Percentiles rank a stretch among this genome's conserved stretches.
These are phyloP conservation scores for Colletotrichum karsti DNA, from an alignment of 2,329 filamentous ascomycete species.

Conservation along the genomic window DNA sequence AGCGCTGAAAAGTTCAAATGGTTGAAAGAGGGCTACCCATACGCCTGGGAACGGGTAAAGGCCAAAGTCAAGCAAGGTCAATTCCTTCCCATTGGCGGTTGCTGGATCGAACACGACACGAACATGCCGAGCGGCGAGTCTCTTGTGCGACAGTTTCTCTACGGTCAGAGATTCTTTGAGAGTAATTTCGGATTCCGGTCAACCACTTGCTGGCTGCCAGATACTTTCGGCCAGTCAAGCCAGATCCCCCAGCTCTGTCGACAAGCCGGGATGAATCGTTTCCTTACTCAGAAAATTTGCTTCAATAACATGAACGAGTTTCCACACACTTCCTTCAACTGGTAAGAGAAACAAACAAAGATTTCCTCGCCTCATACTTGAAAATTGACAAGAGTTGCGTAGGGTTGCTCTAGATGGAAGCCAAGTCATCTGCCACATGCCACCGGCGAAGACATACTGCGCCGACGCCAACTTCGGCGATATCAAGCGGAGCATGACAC, in stretches of 20 bases:
- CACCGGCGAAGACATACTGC: constrained; percentile 73
- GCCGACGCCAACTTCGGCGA: constrained; percentile 73
- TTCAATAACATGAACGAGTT: constrained; percentile 82
- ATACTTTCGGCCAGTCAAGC: constrained; percentile 75
- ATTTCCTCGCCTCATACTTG: not conserved
- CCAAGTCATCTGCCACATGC: constrained; percentile 76
- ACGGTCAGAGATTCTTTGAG: constrained; percentile 74
- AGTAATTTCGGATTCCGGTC: constrained; percentile 71
- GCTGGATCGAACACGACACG: constrained; percentile 77
- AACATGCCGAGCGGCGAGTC: constrained; percentile 75
- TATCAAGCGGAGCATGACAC: constrained; percentile 68
- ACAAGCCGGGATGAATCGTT: constrained; percentile 72
- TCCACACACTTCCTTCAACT: constrained; percentile 76
- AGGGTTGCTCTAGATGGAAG: constrained; percentile 70
- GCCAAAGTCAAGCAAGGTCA: constrained; percentile 71
- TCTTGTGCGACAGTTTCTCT: constrained; percentile 72
- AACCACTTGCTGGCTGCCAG: constrained; percentile 74
- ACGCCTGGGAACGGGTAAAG: constrained; percentile 72
- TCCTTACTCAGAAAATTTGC: constrained; percentile 76
- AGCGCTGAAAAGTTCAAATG: constrained; percentile 56
- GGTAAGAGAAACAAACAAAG: constrained; percentile 41
- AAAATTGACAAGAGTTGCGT: not conserved
- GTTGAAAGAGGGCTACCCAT: constrained; percentile 71
- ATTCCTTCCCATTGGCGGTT: constrained; percentile 74
- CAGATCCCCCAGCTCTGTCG: constrained; percentile 74